Conservation (phyloP, 1,284 basidiomycete species). For the Sphagnurus paluster region DNA sequence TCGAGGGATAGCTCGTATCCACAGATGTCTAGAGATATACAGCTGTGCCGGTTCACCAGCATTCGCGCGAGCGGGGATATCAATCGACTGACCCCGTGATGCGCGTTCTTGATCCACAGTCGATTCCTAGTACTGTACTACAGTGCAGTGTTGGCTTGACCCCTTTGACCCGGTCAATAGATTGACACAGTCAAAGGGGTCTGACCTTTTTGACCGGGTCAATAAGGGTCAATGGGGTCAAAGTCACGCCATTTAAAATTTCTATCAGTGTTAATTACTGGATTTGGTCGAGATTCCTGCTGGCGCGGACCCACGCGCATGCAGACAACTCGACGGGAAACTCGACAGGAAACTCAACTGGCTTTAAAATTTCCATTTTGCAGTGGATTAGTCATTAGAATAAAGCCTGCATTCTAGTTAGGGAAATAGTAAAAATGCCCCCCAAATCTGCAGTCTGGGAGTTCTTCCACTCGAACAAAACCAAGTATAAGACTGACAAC, state of each 20-base stretch:
- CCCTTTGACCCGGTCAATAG: neutral
- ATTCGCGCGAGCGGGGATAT: no score
- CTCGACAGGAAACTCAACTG: no score
- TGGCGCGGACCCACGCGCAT: neutral
- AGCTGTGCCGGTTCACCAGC: no score
- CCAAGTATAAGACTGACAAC: neutral
- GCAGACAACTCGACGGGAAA: no score
- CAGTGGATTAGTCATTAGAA: neutral
- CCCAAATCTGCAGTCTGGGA: neutral
- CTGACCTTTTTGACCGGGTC: neutral
- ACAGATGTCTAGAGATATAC: no score
- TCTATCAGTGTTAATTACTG: no score
- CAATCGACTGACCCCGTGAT: no score
- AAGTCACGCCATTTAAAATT: neutral
- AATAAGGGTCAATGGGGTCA: neutral
- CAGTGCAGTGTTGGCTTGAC: constrained; percentile 6
- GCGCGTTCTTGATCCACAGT: no score
- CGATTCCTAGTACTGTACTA: no score
- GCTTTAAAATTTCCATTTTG: neutral
- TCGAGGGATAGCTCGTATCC: no score
- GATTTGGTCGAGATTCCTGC: neutral
- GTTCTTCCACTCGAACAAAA: neutral
- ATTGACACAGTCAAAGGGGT: neutral
- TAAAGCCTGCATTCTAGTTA: neutral
- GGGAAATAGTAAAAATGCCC: neutral